Evolutionary conservation across 2,329 filamentous ascomycete species (phyloP).

Genomic region (Colletotrichum noveboracense): DNA sequence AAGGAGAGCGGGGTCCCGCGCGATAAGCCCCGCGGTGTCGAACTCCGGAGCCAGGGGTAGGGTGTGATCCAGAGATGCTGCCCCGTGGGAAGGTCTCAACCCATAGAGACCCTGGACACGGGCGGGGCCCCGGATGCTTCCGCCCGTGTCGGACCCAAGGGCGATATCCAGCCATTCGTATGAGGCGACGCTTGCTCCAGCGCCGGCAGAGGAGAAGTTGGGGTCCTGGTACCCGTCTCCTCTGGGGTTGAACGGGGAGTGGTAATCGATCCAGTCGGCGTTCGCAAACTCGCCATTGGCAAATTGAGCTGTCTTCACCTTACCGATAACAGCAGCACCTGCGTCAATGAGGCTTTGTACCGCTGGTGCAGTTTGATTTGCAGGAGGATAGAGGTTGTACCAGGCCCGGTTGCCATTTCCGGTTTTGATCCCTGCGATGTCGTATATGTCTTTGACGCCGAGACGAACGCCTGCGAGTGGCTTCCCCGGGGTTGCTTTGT

Average conservation of each 20-base stretch:
- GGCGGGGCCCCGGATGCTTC: constrained; percentile 48
- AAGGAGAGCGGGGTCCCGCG: constrained; percentile 37
- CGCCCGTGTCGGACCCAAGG: constrained; percentile 33
- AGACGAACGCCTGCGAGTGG: constrained; percentile 58
- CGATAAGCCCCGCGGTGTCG: constrained; percentile 24
- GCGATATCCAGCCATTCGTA: constrained; percentile 28
- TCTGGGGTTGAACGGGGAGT: constrained; percentile 48
- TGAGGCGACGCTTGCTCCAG: constrained; percentile 26
- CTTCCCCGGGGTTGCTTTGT: constrained; percentile 47
- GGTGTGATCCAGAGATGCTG: constrained; percentile 41
- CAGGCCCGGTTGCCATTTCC: constrained; percentile 64
- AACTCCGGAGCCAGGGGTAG: constrained; percentile 40
- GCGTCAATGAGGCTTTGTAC: constrained; percentile 64
- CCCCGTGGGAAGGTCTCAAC: constrained; percentile 33
- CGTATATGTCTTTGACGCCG: constrained; percentile 64
- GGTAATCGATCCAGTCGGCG: constrained; percentile 50
- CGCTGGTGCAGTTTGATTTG: constrained; percentile 51
- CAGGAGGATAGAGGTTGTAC: constrained; percentile 57
- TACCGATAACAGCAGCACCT: constrained; percentile 58
- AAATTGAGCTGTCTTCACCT: constrained; percentile 53
- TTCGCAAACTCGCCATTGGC: constrained; percentile 50
- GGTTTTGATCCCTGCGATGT: constrained; percentile 59
- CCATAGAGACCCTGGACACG: constrained; percentile 46
- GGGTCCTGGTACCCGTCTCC: constrained; percentile 53
- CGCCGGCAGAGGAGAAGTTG: constrained; percentile 49